Base-by-base conservation (phyloP, 805 yeast genomes). In the Candida broadrunensis region DNA sequence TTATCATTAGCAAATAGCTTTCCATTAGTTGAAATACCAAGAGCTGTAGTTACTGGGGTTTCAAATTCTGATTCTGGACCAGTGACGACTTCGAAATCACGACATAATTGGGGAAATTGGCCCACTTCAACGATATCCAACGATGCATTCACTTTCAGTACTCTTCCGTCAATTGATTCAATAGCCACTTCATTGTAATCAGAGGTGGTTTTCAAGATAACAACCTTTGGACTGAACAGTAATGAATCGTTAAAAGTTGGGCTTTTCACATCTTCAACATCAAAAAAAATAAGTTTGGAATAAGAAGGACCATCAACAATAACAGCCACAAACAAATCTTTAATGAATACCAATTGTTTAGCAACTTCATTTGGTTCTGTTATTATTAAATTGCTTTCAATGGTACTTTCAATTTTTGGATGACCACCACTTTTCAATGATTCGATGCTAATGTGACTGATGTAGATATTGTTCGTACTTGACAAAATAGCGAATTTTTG, bases 21-120 rank as follows among this genome's bases (percentile, higher is more conserved):
- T 41, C 97, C 97, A 46, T 73, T 79, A 4, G 76, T 63, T 0
- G 95, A 75, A 21, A 91, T 62, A 39, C 97, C 98, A 56, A 88
- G 85, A 0, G 81, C 81, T 13, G 66, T 59, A 29, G 18, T 4
- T 14, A 15, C 17, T 14, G 32, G 32, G 5, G 17, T 24, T 56
- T 39, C 33, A 56, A 55, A 14, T 11, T 39, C 51, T 3, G 58
- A 53, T 19, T 55, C 58, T 17, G 53, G 56, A n/a, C 41, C 47
- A n/a, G 49, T 51, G 12, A 72, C 66, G 2, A 81, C 75, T 49
- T 77, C 79, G 38, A 63, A 53, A 27, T 70, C 84, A 39, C 75
- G 75, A 52, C 95, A 88, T 20, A 86, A 64, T 52, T 78, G 85
- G 1, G 91, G 90, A 46, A 89, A 81, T 42, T 71, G 70, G 2